Base-by-base conservation (phyloP, 257 asterid species). In the Rhazya stricta region DNA sequence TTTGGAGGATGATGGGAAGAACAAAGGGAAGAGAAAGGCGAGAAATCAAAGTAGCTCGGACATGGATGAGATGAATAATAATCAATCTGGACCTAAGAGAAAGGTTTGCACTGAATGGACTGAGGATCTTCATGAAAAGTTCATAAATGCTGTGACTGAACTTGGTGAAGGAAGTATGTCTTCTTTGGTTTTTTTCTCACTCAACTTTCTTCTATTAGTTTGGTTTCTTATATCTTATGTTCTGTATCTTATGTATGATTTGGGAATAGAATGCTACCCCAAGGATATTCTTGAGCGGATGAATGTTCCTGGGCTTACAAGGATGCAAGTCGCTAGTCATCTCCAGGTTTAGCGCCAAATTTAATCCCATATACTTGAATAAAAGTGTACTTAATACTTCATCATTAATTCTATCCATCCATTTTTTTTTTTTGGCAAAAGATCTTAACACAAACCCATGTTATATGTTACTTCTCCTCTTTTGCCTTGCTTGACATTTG, bases 311-410 rank as follows among this genome's bases (percentile, higher is more conserved):
- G 80, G 80, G 16, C 79, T 83, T 37, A 83, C 86, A 0, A 80
- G 84, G 50, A 74, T 83, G 86, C 84, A 80, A 77, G 79, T 80
- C 3, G 86, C 86, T 0, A 83, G 86, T 32, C 84, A 83, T 23
- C 80, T 79, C 13, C 86, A 83, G 82, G 86, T 83, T 66, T 19
- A 23, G 9, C 21, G 19, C 68, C 23, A 34, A 23, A 39, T 51
- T 41, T 23, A 9, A 13, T 27, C 11, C 8, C 45, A 41, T n/a
- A 15, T 23, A 68, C 27, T 34, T 67, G 6, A 60, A 4, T 61
- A 2, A 29, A 32, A 45, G 37, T 16, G 13, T 42, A 12, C 46
- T 41, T 51, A 6, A 39, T 4, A 39, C 43, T 39, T 1, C 8
- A 39, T 11, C 21, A 25, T 19, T 69, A 5, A 12, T 21, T 12